phyloP scores from a whole-genome alignment of 148 eudicot species.

The Rhododendron ferrugineum region DNA sequence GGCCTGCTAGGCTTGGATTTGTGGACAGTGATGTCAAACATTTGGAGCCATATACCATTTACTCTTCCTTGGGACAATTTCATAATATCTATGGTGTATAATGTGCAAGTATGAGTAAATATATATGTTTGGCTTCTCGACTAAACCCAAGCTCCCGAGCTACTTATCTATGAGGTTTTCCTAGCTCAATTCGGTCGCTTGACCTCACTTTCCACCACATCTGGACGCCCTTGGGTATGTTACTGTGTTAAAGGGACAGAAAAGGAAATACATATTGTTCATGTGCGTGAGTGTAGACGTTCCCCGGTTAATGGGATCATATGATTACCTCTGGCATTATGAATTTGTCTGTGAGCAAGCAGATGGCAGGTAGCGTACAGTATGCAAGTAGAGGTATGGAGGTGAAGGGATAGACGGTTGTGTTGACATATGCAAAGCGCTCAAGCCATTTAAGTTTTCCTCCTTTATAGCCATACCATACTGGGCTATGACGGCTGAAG shows the following conservation, averaged over 20 bases:
- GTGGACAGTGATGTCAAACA: not conserved
- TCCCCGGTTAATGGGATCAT: not conserved
- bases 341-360: conserved; percentile 95
- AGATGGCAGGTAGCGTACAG: conserved; percentile 88
- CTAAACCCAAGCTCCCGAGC: too few species aligned
- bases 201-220: not conserved
- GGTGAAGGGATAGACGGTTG: conserved; percentile 94
- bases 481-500: conserved; percentile 92
- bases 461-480: conserved; percentile 77
- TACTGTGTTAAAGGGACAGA: not conserved
- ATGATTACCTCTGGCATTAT: conserved; percentile 94
- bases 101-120: not conserved
- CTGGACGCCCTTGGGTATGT: not conserved
- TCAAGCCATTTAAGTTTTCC: conserved; percentile 94
- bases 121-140: not conserved
- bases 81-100: not conserved
- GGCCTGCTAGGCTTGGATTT: not conserved
- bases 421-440: conserved; percentile 85
- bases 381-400: conserved; percentile 92
- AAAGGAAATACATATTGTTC: not conserved
- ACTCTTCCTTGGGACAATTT: not conserved
- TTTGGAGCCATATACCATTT: not conserved
- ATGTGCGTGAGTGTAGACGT: not conserved
- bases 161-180: not conserved
- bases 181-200: not conserved